These are phyloP conservation scores for Penium margaritaceum DNA, from an alignment of 139 green algal genomes.

Conservation along the genomic window DNA sequence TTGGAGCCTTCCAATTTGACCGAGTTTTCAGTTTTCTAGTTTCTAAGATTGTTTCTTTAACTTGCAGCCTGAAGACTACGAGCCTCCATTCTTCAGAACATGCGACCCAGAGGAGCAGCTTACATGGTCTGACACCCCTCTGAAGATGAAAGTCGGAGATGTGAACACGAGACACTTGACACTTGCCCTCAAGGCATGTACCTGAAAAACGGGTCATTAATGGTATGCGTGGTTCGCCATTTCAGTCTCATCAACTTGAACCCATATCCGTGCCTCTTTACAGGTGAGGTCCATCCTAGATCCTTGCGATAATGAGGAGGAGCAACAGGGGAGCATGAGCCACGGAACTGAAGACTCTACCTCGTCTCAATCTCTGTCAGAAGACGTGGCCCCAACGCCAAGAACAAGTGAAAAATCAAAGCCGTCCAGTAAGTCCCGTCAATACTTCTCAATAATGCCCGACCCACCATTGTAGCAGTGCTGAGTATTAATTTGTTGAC, in stretches of 20 bases:
- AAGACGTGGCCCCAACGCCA: slow-evolving; percentile 10
- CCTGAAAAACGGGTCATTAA: no score
- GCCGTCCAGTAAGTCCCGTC: background rate
- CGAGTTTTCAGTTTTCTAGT: background rate
- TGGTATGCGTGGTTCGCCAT: no score
- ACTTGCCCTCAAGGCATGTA: slow-evolving; percentile 39
- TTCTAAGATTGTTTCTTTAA: background rate
- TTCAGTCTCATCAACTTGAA: no score
- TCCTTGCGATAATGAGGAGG: slow-evolving; percentile 31
- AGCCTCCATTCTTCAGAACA: slow-evolving; percentile 40
- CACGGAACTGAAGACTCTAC: slow-evolving; percentile 17
- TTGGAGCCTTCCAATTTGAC: no score
- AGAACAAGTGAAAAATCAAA: background rate
- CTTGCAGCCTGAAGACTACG: slow-evolving; percentile 44
- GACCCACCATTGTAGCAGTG: background rate
- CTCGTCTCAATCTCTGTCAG: slow-evolving; percentile 8
- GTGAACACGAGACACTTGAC: slow-evolving; percentile 33
- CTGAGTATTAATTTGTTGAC: background rate
- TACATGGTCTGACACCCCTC: slow-evolving; percentile 19
- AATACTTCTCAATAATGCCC: background rate
- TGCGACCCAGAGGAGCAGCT: slow-evolving; percentile 14
- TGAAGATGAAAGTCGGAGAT: slow-evolving; percentile 46
- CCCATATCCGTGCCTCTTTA: no score
- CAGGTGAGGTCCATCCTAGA: slow-evolving; percentile 42
- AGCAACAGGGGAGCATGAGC: slow-evolving; percentile 14